Conservation (phyloP, 495 filamentous ascomycete genomes). For the Friedmanniomyces endolithicus region DNA sequence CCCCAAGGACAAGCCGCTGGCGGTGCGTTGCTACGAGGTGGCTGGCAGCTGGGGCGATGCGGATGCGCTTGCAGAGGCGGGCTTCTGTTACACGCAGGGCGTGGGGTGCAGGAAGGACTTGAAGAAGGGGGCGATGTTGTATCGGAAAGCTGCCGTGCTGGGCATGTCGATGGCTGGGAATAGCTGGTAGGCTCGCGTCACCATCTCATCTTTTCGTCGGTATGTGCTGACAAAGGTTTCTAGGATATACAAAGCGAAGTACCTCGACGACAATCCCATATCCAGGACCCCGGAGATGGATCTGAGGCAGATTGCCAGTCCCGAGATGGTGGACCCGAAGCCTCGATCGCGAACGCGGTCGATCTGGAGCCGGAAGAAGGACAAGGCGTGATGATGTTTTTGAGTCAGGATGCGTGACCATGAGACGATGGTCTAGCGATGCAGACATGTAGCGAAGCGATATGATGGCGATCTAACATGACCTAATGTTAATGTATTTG, state of each 20-base stretch:
- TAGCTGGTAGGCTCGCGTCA: constrained; percentile 59
- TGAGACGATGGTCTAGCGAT: not conserved
- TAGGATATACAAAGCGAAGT: constrained; percentile 93
- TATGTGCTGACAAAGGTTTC: constrained; percentile 10
- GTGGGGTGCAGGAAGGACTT: constrained; percentile 79
- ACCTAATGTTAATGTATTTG: not conserved
- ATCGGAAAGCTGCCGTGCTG: constrained; percentile 78
- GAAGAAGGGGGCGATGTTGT: constrained; percentile 85
- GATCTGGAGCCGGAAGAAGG: constrained; percentile 52
- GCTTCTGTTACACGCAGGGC: constrained; percentile 32
- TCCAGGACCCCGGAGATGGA: constrained; percentile 25
- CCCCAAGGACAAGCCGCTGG: constrained; percentile 77
- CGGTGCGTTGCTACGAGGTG: constrained; percentile 88
- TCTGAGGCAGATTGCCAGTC: constrained; percentile 19
- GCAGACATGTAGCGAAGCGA: not conserved
- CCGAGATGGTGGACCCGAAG: constrained; percentile 43
- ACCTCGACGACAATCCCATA: constrained; percentile 47
- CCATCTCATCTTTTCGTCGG: not conserved
- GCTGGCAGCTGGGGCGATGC: constrained; percentile 95
- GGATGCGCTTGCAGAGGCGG: constrained; percentile 56
- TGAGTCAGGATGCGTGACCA: not conserved
- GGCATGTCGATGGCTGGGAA: constrained; percentile 97
- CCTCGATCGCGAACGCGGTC: constrained; percentile 54
- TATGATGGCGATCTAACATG: not conserved
- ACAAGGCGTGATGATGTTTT: constrained; percentile 4